phyloP scores from a whole-genome alignment of 805 yeast genomes.

The Komagataella pseudopastoris region DNA sequence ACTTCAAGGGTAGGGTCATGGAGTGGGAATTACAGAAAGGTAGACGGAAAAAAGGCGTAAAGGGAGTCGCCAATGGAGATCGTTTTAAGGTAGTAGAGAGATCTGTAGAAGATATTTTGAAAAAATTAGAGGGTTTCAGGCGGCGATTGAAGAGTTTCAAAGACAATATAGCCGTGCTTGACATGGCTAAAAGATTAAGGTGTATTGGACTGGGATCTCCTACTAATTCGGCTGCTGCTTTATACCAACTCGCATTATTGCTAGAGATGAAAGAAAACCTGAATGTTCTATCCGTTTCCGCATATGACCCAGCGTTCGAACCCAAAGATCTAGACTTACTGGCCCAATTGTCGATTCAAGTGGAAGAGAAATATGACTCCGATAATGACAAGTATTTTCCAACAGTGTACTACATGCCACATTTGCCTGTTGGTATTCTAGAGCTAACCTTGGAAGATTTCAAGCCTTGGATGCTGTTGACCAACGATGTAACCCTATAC shows the following conservation, averaged over 20 bases:
- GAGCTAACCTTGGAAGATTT: conserved; percentile 10
- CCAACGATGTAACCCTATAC: conserved; percentile 18
- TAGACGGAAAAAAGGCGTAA: background rate
- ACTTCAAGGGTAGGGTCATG: background rate
- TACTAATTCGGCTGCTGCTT: conserved; percentile 5
- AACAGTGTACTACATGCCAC: conserved; percentile 18
- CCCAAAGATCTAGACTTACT: conserved; percentile 10
- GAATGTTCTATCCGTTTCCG: conserved; percentile 6
- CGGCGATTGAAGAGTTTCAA: background rate
- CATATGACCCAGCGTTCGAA: conserved; percentile 19
- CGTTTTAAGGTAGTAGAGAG: background rate
- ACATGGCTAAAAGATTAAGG: background rate
- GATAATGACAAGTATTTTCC: background rate
- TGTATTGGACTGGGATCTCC: conserved; percentile 3
- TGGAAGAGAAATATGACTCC: conserved; percentile 2
- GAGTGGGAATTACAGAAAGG: background rate
- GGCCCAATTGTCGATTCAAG: conserved; percentile 3
- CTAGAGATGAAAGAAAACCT: conserved; percentile 6
- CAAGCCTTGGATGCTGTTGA: conserved; percentile 13
- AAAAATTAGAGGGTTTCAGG: background rate
- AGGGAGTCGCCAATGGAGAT: background rate
- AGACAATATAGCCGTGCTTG: background rate
- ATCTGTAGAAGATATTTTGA: background rate
- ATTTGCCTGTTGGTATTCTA: conserved; percentile 16
- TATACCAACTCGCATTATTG: conserved; percentile 15